Evolutionary conservation across 1,284 basidiomycete species (phyloP), one percentile per base, ranked within the genome.

Genomic region (Leccinum angustisporum): DNA sequence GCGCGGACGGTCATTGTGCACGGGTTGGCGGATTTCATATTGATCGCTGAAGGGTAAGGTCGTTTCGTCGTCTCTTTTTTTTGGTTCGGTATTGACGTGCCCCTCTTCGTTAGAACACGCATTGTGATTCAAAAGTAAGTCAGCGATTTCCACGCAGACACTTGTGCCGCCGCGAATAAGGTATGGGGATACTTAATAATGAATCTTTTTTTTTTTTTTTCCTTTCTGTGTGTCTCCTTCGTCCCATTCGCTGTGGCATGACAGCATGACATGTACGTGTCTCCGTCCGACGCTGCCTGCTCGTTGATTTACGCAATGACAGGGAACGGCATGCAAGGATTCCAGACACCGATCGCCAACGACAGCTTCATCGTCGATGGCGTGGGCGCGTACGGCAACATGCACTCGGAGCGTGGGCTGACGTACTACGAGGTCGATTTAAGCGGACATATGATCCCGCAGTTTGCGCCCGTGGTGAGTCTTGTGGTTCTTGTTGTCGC

Each of bases 391-490:
- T 77, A 86, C 25, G 90, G 89, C 0, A 86, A 76, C 2, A 75
- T 81, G 62, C 88, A 91, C 64, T 78, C 79, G 16, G 90, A 91
- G 68, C 83, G 88, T 54, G 85, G 85, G 10, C 71, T 91, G 63
- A 85, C 89, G 0, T 90, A 86, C 66, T 78, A 79, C 34, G 88
- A 91, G 68, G 83, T 91, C 34, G 79, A 70, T 18, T 78, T 89
- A 14, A 86, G 84, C 66, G 89, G 88, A 40, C 88, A 91, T 68
- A 90, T 90, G 88, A 71, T 90, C 5, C 88, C 88, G 1, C 85
- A 87, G 72, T 89, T 83, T 69, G 82, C 85, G 14, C 90, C 90
- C 4, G 69, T 77, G 68, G 87, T 87, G 66, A 70, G 85, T 76
- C 0, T 18, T 33, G 38, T 4, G 25, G 27, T 25, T 10, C 16